Conservation (phyloP, 768 basidiomycete species). For the Serendipita sp. region DNA sequence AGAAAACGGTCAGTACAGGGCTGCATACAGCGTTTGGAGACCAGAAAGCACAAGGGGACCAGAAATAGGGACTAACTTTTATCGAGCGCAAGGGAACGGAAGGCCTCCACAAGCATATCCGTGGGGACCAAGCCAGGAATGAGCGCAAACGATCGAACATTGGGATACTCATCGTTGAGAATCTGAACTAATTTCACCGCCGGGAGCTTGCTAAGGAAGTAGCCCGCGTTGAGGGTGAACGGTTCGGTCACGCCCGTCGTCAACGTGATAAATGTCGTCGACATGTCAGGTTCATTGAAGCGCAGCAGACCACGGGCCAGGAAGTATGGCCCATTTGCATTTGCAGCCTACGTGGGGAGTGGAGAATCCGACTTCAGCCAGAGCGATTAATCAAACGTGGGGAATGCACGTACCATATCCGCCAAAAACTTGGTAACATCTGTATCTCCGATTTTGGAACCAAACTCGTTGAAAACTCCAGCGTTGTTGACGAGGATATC, state of each 20-base stretch:
- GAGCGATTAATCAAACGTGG: no score
- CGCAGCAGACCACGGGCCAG: not conserved
- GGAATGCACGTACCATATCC: not conserved
- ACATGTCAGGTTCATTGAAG: not conserved
- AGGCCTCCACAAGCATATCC: not conserved
- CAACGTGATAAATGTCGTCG: constrained; percentile 3
- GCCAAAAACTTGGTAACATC: not conserved
- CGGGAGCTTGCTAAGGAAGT: not conserved
- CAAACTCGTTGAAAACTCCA: not conserved
- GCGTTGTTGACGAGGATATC: constrained; percentile 6
- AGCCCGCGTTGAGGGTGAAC: not conserved
- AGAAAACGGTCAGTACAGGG: not conserved
- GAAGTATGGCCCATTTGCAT: not conserved
- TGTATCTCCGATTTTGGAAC: not conserved
- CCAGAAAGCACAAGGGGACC: no score
- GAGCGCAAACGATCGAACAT: not conserved
- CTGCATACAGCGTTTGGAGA: not conserved
- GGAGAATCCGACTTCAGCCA: no score
- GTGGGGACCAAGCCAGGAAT: not conserved
- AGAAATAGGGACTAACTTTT: not conserved
- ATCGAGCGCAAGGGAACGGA: not conserved
- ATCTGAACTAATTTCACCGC: not conserved
- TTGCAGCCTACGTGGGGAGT: not conserved
- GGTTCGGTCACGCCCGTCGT: not conserved
- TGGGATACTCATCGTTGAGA: not conserved